Base-by-base conservation (phyloP, 495 filamentous ascomycete species). In the Penicillium maclennaniae region DNA sequence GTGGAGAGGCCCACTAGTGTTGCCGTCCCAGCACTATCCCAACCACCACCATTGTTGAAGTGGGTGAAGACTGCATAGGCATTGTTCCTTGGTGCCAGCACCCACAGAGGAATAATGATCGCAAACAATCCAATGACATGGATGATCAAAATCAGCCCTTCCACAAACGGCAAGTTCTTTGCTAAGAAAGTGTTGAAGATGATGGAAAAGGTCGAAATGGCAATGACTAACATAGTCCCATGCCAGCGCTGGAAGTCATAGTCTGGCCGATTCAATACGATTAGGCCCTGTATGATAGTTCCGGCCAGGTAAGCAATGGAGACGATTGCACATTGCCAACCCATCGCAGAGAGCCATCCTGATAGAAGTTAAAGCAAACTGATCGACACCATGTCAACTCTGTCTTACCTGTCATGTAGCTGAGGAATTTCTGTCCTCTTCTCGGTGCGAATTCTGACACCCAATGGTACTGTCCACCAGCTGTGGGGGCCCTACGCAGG, bases 81-180 rank as follows among this genome's bases (percentile, higher is more conserved):
- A 25, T 67, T 69, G 19, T 71, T 67, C 16, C 71, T 71, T 6
- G 77, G 75, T 9, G 74, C 72, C 43, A 84, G 72, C 37, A 80
- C 74, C 65, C 76, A 76, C 15, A 88, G 62, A 0, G 81, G 78
- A 17, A 86, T 78, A 34, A 87, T 63, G 37, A 87, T 75, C 10
- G 74, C 81, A 53, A 88, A 82, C 44, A 88, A 77, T 1, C 81
- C 82, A 16, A 79, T 62, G 17, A 86, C 62, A 66, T 88, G 85
- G 15, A 87, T 69, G 14, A 85, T 70, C 26, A 87, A 61, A 42
- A 85, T 78, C 16, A 83, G 45, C 2, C 69, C 76, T 58, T 87
- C 82, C 31, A 87, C 65, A 16, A 79, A 59, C 0, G 85, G 82
- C 31, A 87, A 69, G 7, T 71, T 63, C 21, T 74, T 73, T 2